Conservation (phyloP, 768 basidiomycete species). For the Xerocomus potaroensis region DNA sequence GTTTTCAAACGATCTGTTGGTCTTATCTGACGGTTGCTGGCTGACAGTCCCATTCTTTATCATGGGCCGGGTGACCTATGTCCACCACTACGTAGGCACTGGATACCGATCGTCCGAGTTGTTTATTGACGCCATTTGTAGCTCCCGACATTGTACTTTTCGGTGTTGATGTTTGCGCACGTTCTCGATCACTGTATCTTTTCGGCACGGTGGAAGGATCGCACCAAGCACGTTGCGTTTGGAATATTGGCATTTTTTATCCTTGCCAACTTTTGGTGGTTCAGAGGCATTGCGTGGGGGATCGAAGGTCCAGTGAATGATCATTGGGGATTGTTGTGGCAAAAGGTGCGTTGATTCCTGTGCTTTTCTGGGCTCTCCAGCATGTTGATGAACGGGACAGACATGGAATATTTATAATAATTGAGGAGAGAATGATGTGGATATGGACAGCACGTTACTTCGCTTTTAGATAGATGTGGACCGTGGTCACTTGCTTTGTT, state of each 20-base stretch:
- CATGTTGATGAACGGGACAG: slow-evolving; percentile 16
- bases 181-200: slow-evolving; percentile 93
- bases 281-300: slow-evolving; percentile 84
- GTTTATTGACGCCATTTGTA: slow-evolving; percentile 25
- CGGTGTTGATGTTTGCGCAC: slow-evolving; percentile 88
- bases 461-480: background rate
- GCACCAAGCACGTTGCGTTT: slow-evolving; percentile 72
- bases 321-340: slow-evolving; percentile 77
- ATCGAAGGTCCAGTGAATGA: slow-evolving; percentile 85
- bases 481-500: slow-evolving; percentile 1
- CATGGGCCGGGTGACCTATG: slow-evolving; percentile 96
- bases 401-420: slow-evolving; percentile 31
- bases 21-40: background rate
- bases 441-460: background rate
- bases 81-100: slow-evolving; percentile 87
- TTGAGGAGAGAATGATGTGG: slow-evolving; percentile 3
- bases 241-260: slow-evolving; percentile 54
- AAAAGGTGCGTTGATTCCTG: slow-evolving; percentile 47
- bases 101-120: background rate
- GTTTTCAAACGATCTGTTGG: background rate
- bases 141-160: slow-evolving; percentile 96
- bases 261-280: slow-evolving; percentile 92
- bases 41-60: slow-evolving; percentile 86
- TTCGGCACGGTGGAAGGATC: slow-evolving; percentile 57
- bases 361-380: background rate